These are phyloP conservation scores for Colletotrichum cuscutae DNA, from an alignment of 2,329 filamentous ascomycete genomes.

Conservation along the genomic window DNA sequence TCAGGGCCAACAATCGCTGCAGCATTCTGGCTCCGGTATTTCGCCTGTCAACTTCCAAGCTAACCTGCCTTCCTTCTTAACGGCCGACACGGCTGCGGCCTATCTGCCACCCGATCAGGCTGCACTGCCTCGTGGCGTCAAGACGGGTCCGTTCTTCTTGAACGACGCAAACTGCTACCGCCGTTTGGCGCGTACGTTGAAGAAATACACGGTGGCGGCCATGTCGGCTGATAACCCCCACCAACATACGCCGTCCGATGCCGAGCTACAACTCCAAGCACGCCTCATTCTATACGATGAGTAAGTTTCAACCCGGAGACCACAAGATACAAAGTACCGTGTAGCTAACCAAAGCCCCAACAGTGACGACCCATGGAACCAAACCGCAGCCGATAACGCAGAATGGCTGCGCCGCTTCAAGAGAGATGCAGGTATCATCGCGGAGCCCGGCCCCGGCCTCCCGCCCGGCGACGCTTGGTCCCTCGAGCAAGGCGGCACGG, in stretches of 20 bases:
- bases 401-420: constrained; percentile 74
- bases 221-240: constrained; percentile 71
- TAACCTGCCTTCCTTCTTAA: not conserved
- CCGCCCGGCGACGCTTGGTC: constrained; percentile 55
- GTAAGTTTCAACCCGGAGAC: constrained; percentile 49
- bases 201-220: constrained; percentile 60
- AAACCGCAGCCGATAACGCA: constrained; percentile 70
- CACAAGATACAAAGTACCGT: not conserved
- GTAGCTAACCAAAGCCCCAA: constrained; percentile 34
- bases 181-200: constrained; percentile 63
- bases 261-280: constrained; percentile 72
- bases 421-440: constrained; percentile 63
- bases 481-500: constrained; percentile 60
- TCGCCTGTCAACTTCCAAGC: constrained; percentile 4
- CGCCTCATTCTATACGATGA: constrained; percentile 72
- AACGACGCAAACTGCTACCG: constrained; percentile 72
- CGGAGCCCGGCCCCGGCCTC: constrained; percentile 62
- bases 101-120: not conserved
- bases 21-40: constrained; percentile 1
- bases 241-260: constrained; percentile 66
- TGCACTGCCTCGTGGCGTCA: not conserved
- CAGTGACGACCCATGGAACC: constrained; percentile 72
- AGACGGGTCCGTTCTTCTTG: constrained; percentile 56
- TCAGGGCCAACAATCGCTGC: not conserved
- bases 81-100: not conserved